These are phyloP conservation scores for Chrysosporium keratinophilum DNA, from an alignment of 2,329 filamentous ascomycete genomes.

Conservation along the genomic window DNA sequence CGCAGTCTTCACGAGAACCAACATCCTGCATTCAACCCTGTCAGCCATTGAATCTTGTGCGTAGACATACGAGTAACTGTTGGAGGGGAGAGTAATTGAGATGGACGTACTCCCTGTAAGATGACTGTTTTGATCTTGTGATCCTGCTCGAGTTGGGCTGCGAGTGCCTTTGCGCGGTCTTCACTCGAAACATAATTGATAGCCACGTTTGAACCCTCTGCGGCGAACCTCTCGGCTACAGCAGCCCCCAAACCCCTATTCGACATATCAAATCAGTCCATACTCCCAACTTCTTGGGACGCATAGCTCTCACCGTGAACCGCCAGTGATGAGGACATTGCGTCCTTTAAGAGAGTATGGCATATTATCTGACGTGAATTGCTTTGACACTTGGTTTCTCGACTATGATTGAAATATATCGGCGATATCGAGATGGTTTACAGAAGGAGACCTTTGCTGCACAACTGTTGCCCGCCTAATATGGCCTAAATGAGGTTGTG, in stretches of 20 bases:
- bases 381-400: neutral
- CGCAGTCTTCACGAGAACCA: slow-evolving; percentile 49
- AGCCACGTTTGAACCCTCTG: slow-evolving; percentile 56
- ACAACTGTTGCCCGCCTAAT: too few species aligned
- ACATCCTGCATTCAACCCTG: slow-evolving; percentile 44
- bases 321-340: slow-evolving; percentile 56
- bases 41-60: slow-evolving; percentile 11
- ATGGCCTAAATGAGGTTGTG: neutral
- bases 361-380: slow-evolving; percentile 38
- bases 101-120: slow-evolving; percentile 48
- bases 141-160: slow-evolving; percentile 44
- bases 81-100: neutral
- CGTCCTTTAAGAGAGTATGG: slow-evolving; percentile 51
- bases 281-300: neutral
- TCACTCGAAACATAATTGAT: slow-evolving; percentile 61
- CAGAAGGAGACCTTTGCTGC: too few species aligned
- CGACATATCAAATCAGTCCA: slow-evolving; percentile 15
- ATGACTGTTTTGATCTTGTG: slow-evolving; percentile 44
- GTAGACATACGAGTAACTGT: neutral
- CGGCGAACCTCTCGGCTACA: slow-evolving; percentile 56
- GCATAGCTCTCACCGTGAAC: slow-evolving; percentile 50
- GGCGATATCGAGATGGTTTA: neutral
- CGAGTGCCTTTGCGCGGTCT: slow-evolving; percentile 50
- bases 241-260: slow-evolving; percentile 61
- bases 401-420: too few species aligned